Percentiles rank a stretch among this genome's conserved stretches.
phyloP scores from a whole-genome alignment of 768 basidiomycete species.

The Chalciporus piperatus region DNA sequence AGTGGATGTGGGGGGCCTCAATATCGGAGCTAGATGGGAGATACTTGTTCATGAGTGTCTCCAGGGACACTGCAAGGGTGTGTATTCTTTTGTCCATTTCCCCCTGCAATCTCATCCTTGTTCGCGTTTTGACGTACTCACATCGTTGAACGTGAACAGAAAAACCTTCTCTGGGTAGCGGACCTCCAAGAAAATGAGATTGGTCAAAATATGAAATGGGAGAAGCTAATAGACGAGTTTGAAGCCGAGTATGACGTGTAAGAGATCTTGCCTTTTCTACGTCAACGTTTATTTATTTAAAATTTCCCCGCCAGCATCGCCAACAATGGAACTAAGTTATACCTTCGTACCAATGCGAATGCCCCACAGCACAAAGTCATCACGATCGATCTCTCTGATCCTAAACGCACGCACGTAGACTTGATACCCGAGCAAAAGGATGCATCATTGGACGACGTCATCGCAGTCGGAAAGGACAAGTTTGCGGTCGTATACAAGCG shows the following conservation, averaged over 20 bases:
- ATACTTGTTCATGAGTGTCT: slow-evolving; percentile 54
- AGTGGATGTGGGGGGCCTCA: slow-evolving; percentile 59
- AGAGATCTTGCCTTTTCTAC: slow-evolving; percentile 19
- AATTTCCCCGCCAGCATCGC: slow-evolving; percentile 44
- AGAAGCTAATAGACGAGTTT: slow-evolving; percentile 67
- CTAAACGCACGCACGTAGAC: slow-evolving; percentile 46
- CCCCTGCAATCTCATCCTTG: neutral
- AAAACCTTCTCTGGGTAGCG: slow-evolving; percentile 73
- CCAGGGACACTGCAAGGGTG: slow-evolving; percentile 65
- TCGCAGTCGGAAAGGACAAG: slow-evolving; percentile 50
- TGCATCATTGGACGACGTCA: slow-evolving; percentile 53
- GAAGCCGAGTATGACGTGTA: slow-evolving; percentile 65
- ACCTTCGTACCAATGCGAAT: slow-evolving; percentile 60
- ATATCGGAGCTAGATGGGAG: slow-evolving; percentile 61
- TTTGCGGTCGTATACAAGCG: slow-evolving; percentile 66
- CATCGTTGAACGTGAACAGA: slow-evolving; percentile 39
- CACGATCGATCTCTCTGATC: slow-evolving; percentile 57
- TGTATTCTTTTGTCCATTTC: slow-evolving; percentile 11
- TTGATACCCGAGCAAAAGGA: slow-evolving; percentile 68
- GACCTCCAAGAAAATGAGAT: slow-evolving; percentile 60
- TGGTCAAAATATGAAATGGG: slow-evolving; percentile 66
- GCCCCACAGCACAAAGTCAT: slow-evolving; percentile 68
- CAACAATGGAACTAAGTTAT: slow-evolving; percentile 61
- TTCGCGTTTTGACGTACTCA: neutral
- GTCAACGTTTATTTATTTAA: neutral